Percentiles rank a stretch among this genome's conserved stretches.
Conservation (phyloP, 2,329 filamentous ascomycete genomes). For the Epichloe hybrida region DNA sequence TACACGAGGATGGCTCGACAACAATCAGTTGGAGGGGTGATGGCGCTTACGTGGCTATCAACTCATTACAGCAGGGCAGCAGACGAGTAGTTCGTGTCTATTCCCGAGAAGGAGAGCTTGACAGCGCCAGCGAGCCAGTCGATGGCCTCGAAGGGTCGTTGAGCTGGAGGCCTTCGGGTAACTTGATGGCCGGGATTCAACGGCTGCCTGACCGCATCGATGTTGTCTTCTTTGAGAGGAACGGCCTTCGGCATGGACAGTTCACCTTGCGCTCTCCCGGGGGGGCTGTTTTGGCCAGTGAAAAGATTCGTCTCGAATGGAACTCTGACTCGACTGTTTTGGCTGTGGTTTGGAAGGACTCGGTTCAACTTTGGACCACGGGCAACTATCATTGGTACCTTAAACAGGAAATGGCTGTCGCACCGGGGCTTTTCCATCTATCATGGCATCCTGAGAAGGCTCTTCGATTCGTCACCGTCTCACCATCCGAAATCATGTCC, state of each 20-base stretch:
- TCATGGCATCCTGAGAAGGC: conserved; percentile 81
- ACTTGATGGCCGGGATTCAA: conserved; percentile 79
- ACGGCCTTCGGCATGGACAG: conserved; percentile 91
- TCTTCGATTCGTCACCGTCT: conserved; percentile 48
- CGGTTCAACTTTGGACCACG: conserved; percentile 90
- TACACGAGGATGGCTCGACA: conserved; percentile 55
- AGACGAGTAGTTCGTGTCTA: conserved; percentile 81
- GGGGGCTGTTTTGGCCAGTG: conserved; percentile 42
- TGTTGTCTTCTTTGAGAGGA: conserved; percentile 91
- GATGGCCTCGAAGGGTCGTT: conserved; percentile 77
- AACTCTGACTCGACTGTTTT: conserved; percentile 86
- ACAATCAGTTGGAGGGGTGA: conserved; percentile 90
- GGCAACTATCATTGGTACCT: conserved; percentile 98
- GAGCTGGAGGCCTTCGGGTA: conserved; percentile 85
- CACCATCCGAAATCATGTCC: conserved; percentile 37
- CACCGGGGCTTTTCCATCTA: conserved; percentile 21
- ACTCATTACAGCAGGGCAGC: conserved; percentile 52
- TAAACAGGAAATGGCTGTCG: conserved; percentile 66
- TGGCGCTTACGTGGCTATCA: conserved; percentile 80
- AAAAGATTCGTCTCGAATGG: conserved; percentile 61
- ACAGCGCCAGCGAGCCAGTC: conserved; percentile 89
- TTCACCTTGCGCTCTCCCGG: conserved; percentile 64
- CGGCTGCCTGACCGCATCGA: conserved; percentile 55
- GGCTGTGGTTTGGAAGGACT: conserved; percentile 60
- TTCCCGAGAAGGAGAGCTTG: conserved; percentile 76